Conservation (phyloP, 1,139 yeast species). For the Debaryomyces psychrophilus region DNA sequence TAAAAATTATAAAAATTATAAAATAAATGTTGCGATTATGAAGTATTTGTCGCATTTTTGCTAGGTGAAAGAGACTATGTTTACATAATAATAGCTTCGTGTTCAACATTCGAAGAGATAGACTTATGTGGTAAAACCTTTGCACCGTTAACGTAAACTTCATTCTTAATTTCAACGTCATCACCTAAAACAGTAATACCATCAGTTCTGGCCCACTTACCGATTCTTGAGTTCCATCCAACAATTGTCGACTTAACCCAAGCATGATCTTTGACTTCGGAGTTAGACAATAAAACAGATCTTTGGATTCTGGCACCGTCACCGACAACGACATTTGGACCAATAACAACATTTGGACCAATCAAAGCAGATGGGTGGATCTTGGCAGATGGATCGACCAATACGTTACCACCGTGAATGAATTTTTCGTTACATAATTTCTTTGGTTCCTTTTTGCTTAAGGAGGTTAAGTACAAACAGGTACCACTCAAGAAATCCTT, state of each 20-base stretch:
- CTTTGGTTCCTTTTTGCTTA: slow-evolving; percentile 78
- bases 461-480: slow-evolving; percentile 84
- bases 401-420: slow-evolving; percentile 91
- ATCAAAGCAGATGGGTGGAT: slow-evolving; percentile 92
- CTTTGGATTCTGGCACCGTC: slow-evolving; percentile 99
- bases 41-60: background rate
- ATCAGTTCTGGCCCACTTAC: slow-evolving; percentile 99
- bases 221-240: slow-evolving; percentile 99
- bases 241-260: slow-evolving; percentile 97
- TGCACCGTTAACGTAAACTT: slow-evolving; percentile 98
- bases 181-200: slow-evolving; percentile 98
- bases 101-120: slow-evolving; percentile 93
- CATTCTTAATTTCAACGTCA: slow-evolving; percentile 98
- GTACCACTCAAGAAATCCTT: slow-evolving; percentile 98
- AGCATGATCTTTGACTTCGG: slow-evolving; percentile 94
- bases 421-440: slow-evolving; percentile 66
- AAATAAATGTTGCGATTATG: background rate
- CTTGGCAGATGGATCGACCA: slow-evolving; percentile 93
- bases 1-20: background rate
- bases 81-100: slow-evolving; percentile 97
- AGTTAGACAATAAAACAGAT: slow-evolving; percentile 89
- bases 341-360: slow-evolving; percentile 98
- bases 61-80: background rate
- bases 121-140: slow-evolving; percentile 98
- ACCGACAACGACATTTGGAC: slow-evolving; percentile 95